Evolutionary conservation across 2,329 filamentous ascomycete genomes (phyloP).

Genomic region (Pseudocercospora eumusae): DNA sequence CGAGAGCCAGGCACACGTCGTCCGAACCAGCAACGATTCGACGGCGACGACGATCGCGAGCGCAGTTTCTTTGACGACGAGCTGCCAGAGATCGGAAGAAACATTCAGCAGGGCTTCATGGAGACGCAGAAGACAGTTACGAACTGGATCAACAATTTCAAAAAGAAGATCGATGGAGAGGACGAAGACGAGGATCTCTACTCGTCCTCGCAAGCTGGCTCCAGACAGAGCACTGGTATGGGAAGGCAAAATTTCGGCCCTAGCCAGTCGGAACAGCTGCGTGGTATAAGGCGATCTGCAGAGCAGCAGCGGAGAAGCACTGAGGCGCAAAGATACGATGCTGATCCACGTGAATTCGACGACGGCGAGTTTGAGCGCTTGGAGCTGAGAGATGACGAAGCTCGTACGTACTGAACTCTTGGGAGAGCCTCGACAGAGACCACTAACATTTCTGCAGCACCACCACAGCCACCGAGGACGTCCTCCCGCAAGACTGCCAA

Average conservation of each 20-base stretch:
- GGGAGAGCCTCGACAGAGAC: neutral
- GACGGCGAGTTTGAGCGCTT: slow-evolving; percentile 76
- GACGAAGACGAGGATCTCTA: slow-evolving; percentile 67
- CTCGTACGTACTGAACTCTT: slow-evolving; percentile 39
- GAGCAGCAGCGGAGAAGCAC: slow-evolving; percentile 62
- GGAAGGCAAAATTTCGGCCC: slow-evolving; percentile 42
- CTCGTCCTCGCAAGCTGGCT: slow-evolving; percentile 29
- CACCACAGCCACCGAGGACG: slow-evolving; percentile 50
- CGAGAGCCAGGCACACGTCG: slow-evolving; percentile 41
- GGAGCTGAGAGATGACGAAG: slow-evolving; percentile 63
- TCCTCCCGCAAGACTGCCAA: slow-evolving; percentile 70
- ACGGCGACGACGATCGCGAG: slow-evolving; percentile 62
- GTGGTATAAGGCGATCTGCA: slow-evolving; percentile 41
- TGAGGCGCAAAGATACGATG: slow-evolving; percentile 90
- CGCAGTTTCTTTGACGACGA: slow-evolving; percentile 96
- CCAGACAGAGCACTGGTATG: slow-evolving; percentile 32
- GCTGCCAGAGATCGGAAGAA: slow-evolving; percentile 87
- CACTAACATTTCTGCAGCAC: slow-evolving; percentile 47
- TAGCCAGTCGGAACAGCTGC: slow-evolving; percentile 43
- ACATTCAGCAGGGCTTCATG: slow-evolving; percentile 88
- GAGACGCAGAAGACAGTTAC: slow-evolving; percentile 94
- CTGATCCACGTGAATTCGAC: slow-evolving; percentile 83
- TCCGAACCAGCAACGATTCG: slow-evolving; percentile 52
- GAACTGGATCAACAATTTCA: slow-evolving; percentile 85
- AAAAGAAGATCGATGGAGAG: slow-evolving; percentile 91